A percentile compares a stretch with the other conserved stretches of the same genome.
Evolutionary conservation across 2,329 filamentous ascomycete genomes (phyloP).

Genomic region (Aspergillus brasiliensis): DNA sequence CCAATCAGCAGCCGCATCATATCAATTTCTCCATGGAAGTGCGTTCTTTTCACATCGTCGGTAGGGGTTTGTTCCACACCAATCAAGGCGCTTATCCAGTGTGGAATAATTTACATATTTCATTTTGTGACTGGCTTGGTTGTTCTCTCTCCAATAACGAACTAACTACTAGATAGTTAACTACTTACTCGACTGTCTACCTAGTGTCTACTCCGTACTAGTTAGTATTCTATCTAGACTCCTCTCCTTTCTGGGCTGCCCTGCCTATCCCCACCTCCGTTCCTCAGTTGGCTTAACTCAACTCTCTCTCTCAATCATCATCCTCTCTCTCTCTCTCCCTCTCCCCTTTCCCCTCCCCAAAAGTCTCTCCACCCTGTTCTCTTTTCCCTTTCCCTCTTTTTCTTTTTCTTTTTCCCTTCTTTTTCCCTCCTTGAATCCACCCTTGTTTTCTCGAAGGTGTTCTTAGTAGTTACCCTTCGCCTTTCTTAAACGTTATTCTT

Average conservation of each 20-base stretch:
- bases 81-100: background rate
- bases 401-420: slow-evolving; percentile 6
- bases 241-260: slow-evolving; percentile 3
- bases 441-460: slow-evolving; percentile 14
- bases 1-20: background rate
- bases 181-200: background rate
- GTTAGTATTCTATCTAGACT: background rate
- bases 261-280: slow-evolving; percentile 15
- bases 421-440: slow-evolving; percentile 11
- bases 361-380: slow-evolving; percentile 15
- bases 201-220: background rate
- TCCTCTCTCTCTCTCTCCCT: slow-evolving; percentile 19
- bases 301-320: slow-evolving; percentile 23
- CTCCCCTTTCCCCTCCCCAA: slow-evolving; percentile 3
- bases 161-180: no score
- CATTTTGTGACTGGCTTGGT: background rate
- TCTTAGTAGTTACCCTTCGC: slow-evolving; percentile 12
- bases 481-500: background rate
- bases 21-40: background rate
- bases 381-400: slow-evolving; percentile 2
- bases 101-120: background rate
- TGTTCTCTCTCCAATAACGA: no score
- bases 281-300: slow-evolving; percentile 6
- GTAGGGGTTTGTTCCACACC: background rate
- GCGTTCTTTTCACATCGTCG: background rate